phyloP scores from a whole-genome alignment of 2,329 filamentous ascomycete genomes.

The Calonectria pauciramosa region DNA sequence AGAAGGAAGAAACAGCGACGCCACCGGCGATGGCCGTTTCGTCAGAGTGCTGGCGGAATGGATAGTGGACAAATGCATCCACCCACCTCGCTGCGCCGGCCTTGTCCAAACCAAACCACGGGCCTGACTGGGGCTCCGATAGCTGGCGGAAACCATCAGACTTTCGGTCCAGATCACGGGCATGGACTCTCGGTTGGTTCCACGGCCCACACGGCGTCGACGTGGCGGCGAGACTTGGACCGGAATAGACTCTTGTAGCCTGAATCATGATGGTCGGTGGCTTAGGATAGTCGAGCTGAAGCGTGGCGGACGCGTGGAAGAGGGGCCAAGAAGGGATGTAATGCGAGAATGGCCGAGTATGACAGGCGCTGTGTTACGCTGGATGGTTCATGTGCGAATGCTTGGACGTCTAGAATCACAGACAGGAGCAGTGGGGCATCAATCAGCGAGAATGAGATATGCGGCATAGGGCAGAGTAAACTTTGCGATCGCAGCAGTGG shows the following conservation, averaged over 20 bases:
- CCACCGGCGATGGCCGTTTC: constrained; percentile 6
- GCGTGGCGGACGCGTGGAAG: not conserved
- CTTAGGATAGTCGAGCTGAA: not conserved
- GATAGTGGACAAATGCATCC: not conserved
- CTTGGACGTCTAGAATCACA: not conserved
- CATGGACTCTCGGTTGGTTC: constrained; percentile 1
- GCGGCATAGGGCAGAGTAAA: not conserved
- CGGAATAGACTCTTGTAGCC: not conserved
- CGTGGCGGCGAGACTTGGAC: not conserved
- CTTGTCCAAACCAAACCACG: not conserved
- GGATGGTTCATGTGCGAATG: not conserved
- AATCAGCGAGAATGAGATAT: not conserved
- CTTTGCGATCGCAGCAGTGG: not conserved
- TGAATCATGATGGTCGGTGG: not conserved
- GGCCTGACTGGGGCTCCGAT: not conserved
- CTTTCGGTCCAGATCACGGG: constrained; percentile 8
- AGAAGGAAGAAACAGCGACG: not conserved
- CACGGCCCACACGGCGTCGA: not conserved
- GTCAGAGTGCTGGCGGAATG: not conserved
- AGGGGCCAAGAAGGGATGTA: not conserved
- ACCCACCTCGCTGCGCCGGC: not conserved
- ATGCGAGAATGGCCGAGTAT: not conserved
- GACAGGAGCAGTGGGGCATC: too few species aligned
- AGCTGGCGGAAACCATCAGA: not conserved
- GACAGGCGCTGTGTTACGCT: too few species aligned